A percentile compares a stretch with the other conserved stretches of the same genome.
These are phyloP conservation scores for Paramecium sexaurelia DNA, from an alignment of 73 alveolate species.

Conservation along the genomic window DNA sequence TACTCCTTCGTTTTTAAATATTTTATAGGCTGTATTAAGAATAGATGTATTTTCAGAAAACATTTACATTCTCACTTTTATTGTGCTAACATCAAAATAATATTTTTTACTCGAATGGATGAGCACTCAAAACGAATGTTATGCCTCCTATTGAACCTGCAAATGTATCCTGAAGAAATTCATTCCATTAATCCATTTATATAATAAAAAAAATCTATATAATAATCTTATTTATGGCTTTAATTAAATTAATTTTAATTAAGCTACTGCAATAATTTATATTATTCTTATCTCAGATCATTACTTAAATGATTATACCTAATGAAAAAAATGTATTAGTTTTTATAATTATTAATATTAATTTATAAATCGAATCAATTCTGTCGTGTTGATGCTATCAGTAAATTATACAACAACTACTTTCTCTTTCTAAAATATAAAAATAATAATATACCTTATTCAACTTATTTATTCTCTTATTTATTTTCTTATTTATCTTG, in stretches of 20 bases:
- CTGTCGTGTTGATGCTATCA: neutral
- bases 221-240: neutral
- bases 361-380: neutral
- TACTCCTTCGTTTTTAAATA: slow-evolving; percentile 33
- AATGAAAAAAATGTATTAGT: too few relatives aligned
- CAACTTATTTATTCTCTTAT: neutral
- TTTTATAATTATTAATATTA: neutral
- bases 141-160: slow-evolving; percentile 28
- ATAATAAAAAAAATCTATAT: neutral
- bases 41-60: neutral
- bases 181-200: neutral
- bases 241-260: neutral
- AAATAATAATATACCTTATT: neutral
- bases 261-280: neutral
- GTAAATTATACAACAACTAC: neutral
- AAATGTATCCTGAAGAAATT: neutral
- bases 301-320: too few relatives aligned
- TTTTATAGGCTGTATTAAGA: neutral
- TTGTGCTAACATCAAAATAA: neutral
- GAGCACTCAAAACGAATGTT: neutral
- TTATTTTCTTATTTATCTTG: neutral
- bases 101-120: slow-evolving; percentile 12
- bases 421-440: neutral
- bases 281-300: neutral
- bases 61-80: slow-evolving; percentile 47